Base-by-base conservation (phyloP, 192 early-diverging fungal genomes). In the Oehlia diaphana region DNA sequence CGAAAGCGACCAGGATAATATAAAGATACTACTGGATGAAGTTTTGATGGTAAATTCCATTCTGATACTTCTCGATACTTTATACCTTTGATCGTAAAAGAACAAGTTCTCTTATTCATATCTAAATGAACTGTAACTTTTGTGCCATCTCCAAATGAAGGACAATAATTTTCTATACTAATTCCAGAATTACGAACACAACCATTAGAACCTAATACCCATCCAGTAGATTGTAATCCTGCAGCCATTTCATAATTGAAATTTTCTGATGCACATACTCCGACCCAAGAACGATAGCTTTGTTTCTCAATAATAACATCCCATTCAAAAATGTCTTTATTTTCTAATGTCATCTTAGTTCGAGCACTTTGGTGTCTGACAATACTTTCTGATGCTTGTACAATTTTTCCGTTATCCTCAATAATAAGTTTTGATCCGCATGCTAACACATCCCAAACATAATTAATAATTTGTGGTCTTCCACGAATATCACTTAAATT, bases 71-170 rank as follows among this genome's bases (percentile, higher is more conserved):
- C 26, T 26, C 26, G 26, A 26, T 26, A 26, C 26, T 26, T 26
- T 26, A 0, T 26, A 26, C 26, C 26, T 0, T 26, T 26, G 26
- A 26, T 26, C 26, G 26, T 26, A 26, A 26, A 26, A 26, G 26
- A 26, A 26, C 26, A 26, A 26, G 26, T 26, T 26, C 63, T 61
- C 26, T 35, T 35, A 5, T 39, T 76, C 80, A 81, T 81, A 35
- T 81, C 26, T 16, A 81, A 7, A 66, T 81, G 61, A 47, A 81
- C 21, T 12, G 70, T 81, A 31, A 81, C 44, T 9, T 21, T 62
- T 10, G 16, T 31, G 50, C 50, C 50, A 63, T 26, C 26, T 0
- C 28, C 53, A 65, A 80, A 80, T 53, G 35, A 10, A 28, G 21
- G 33, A 62, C 58, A 23, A 74, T 73, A 26, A 26, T 26, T 63